phyloP scores from a whole-genome alignment of 2,329 filamentous ascomycete species.

The Cladosporium cucumerinum region DNA sequence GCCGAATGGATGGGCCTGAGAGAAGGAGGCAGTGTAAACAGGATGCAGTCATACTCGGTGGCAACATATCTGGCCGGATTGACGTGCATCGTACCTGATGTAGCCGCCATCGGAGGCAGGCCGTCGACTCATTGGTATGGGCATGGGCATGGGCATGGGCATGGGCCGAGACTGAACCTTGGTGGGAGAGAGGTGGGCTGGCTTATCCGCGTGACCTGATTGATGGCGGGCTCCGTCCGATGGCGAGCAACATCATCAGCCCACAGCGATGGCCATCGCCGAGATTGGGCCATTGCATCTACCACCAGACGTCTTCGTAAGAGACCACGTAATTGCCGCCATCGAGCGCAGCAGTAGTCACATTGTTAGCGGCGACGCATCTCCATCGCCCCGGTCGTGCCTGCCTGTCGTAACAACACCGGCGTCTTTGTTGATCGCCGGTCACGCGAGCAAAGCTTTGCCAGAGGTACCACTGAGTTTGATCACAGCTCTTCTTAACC shows the following conservation, averaged over 20 bases:
- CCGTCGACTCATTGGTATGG: constrained; percentile 11
- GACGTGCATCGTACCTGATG: background rate
- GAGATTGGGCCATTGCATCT: constrained; percentile 12
- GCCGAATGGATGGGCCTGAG: background rate
- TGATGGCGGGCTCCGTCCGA: constrained; percentile 16
- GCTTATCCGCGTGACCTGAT: constrained; percentile 8
- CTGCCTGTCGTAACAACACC: constrained; percentile 8
- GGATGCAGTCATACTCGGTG: background rate
- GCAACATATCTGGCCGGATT: background rate
- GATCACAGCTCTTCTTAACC: constrained; percentile 9
- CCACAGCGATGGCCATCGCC: constrained; percentile 3
- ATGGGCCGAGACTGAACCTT: constrained; percentile 8
- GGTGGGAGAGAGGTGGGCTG: background rate
- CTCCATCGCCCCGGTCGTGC: background rate
- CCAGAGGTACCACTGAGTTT: constrained; percentile 2
- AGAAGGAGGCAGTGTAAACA: background rate
- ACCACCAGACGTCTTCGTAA: background rate
- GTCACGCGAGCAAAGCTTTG: constrained; percentile 15
- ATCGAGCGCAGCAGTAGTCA: background rate
- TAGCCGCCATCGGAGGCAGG: background rate
- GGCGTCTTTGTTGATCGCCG: constrained; percentile 16
- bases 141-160: too few species aligned
- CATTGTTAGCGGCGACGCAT: background rate
- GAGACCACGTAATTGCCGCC: constrained; percentile 6
- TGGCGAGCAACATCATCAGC: constrained; percentile 12